Percentiles rank a stretch among this genome's conserved stretches.
phyloP scores from a whole-genome alignment of 345 rosid species.

The Moricandia moricandioides region DNA sequence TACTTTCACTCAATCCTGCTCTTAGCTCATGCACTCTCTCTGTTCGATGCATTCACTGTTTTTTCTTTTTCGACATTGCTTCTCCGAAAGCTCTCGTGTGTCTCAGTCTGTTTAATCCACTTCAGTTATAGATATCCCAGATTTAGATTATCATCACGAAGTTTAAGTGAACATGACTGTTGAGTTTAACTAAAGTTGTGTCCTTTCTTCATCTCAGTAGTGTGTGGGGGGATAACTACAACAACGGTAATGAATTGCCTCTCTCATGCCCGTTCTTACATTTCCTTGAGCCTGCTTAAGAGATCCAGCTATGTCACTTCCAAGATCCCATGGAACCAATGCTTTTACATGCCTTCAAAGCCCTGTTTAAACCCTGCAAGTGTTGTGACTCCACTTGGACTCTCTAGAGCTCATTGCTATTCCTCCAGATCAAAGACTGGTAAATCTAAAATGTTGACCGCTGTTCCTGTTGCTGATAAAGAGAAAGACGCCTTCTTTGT shows the following conservation, averaged over 20 bases:
- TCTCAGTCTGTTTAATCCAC: not conserved
- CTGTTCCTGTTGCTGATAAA: constrained; percentile 37
- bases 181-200: not conserved
- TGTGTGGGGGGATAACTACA: not conserved
- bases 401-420: constrained; percentile 48
- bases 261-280: constrained; percentile 50
- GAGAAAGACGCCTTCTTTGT: constrained; percentile 74
- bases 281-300: constrained; percentile 45
- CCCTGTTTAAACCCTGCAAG: constrained; percentile 25
- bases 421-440: constrained; percentile 42
- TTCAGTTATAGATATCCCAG: not conserved
- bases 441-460: constrained; percentile 30
- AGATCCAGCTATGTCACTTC: constrained; percentile 38
- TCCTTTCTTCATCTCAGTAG: not conserved
- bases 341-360: constrained; percentile 29
- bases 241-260: constrained; percentile 50
- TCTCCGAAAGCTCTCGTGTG: not conserved
- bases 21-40: too few relatives aligned
- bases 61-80: not conserved
- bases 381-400: constrained; percentile 30
- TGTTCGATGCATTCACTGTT: not conserved
- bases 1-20: not conserved
- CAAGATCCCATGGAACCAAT: constrained; percentile 33
- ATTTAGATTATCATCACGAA: not conserved
- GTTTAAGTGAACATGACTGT: not conserved